Evolutionary conservation across 805 yeast species (phyloP), one percentile per base, ranked within the genome.

Genomic region (Hanseniaspora meyeri): DNA sequence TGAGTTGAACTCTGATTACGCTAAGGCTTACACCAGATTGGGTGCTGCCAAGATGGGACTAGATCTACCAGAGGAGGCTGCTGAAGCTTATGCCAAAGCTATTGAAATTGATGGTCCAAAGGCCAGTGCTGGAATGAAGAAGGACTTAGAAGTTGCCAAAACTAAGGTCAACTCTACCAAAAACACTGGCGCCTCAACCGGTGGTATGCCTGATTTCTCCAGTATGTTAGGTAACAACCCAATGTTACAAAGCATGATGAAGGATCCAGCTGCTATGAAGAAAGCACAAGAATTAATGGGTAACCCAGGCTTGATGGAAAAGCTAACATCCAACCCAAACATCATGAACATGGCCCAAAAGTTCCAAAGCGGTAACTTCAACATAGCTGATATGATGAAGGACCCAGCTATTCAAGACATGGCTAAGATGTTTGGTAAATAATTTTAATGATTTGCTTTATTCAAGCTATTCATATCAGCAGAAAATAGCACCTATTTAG

Each of bases 21-120:
- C 96, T 36, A 90, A 91, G 74, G 96, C 95, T 11, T 93, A 89
- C 77, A 87, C 96, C 6, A 83, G 98, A 70, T 75, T 93, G 62
- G 98, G 97, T 2, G 80, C 90, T 63, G 97, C 98, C 4, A 81
- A 84, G 66, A 91, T 84, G 69, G 95, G 96, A n/a, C 74, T 85
- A 59, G 95, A 95, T n/a, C 91, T 90, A 66, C 82, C 91, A 58
- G 82, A 85, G 70, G 95, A 85, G 53, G 80, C 98, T 12, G 75
- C 89, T 74, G 85, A 88, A 49, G 97, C 97, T 32, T 93, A 93
- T 72, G 82, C 86, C 70, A 77, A 76, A 61, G 98, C 96, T 42
- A 70, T 93, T 62, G 89, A 86, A 58, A 80, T 81, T 57, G 97
- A 93, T 72, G 96, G 97, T 46, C 85, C 81, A 47, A 72, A 74